Percentiles rank a stretch among this genome's conserved stretches.
Evolutionary conservation across 495 filamentous ascomycete species (phyloP).

Genomic region (Chaetomium cochliodes): DNA sequence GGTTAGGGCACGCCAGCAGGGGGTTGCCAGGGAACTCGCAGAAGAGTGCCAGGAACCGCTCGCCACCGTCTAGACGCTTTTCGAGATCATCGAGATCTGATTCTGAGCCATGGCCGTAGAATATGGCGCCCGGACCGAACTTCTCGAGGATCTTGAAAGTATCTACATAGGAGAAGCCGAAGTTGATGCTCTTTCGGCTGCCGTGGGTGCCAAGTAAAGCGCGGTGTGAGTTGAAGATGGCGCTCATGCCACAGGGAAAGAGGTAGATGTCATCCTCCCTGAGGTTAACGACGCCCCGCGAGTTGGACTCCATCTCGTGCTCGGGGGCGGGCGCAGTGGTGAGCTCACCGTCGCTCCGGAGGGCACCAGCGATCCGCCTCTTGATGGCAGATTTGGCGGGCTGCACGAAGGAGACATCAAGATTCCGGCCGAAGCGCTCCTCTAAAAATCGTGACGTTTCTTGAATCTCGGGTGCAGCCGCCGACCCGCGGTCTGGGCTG

Average conservation of each 20-base stretch:
- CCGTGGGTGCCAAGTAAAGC: slow-evolving; percentile 61
- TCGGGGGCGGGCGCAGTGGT: slow-evolving; percentile 36
- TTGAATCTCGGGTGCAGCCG: slow-evolving; percentile 38
- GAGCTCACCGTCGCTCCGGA: slow-evolving; percentile 71
- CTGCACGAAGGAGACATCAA: slow-evolving; percentile 70
- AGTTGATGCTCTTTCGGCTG: slow-evolving; percentile 65
- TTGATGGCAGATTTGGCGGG: slow-evolving; percentile 85
- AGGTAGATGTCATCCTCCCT: slow-evolving; percentile 87
- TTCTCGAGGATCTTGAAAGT: slow-evolving; percentile 93
- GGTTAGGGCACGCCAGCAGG: slow-evolving; percentile 77
- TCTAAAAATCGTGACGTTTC: slow-evolving; percentile 84
- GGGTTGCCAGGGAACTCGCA: slow-evolving; percentile 96
- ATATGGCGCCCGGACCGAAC: slow-evolving; percentile 86
- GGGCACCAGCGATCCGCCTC: slow-evolving; percentile 81
- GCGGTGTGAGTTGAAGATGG: slow-evolving; percentile 86
- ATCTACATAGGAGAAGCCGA: slow-evolving; percentile 92
- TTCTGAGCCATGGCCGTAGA: slow-evolving; percentile 81
- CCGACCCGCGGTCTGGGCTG: slow-evolving; percentile 13
- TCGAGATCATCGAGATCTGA: slow-evolving; percentile 88
- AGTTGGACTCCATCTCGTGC: slow-evolving; percentile 41
- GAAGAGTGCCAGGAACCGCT: slow-evolving; percentile 80
- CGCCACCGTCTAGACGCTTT: slow-evolving; percentile 63
- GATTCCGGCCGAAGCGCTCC: slow-evolving; percentile 90
- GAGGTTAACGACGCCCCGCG: slow-evolving; percentile 64
- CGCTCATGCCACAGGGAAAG: slow-evolving; percentile 87